These are phyloP conservation scores for Phragmites australis DNA, from an alignment of 176 grass and related monocot genomes.

Conservation along the genomic window DNA sequence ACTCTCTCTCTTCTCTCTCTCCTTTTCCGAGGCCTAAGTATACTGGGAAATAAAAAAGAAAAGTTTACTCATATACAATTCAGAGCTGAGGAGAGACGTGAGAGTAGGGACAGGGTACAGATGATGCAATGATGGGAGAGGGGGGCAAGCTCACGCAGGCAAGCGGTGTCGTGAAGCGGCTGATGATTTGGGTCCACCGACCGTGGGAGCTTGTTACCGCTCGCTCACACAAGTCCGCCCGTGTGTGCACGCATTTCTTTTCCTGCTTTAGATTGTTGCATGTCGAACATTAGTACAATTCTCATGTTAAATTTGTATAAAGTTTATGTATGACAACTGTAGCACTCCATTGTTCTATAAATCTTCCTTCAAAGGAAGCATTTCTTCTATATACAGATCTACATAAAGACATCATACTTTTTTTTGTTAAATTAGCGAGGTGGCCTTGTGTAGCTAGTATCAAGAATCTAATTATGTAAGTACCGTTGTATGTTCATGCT, in stretches of 20 bases:
- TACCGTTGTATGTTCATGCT: too few relatives aligned
- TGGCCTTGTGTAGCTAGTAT: too few relatives aligned
- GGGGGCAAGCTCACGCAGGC: slow-evolving; percentile 39
- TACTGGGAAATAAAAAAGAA: slow-evolving; percentile 13
- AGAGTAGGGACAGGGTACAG: slow-evolving; percentile 34
- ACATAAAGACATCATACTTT: too few relatives aligned
- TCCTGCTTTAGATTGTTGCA: background rate
- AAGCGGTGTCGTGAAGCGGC: slow-evolving; percentile 47
- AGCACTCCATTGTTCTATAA: background rate
- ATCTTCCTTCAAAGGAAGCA: too few relatives aligned
- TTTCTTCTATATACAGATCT: too few relatives aligned
- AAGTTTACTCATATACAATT: slow-evolving; percentile 21
- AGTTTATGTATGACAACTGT: background rate
- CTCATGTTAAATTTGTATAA: background rate
- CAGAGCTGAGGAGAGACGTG: slow-evolving; percentile 30
- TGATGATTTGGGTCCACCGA: slow-evolving; percentile 54
- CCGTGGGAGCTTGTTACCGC: background rate
- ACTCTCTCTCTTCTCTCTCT: background rate
- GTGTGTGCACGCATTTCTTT: background rate
- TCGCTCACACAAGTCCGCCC: background rate
- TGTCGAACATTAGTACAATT: background rate
- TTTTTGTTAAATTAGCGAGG: too few relatives aligned
- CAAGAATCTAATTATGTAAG: too few relatives aligned
- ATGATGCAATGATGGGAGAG: slow-evolving; percentile 25
- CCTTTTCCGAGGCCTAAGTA: background rate